Percentiles rank a stretch among this genome's conserved stretches.
Conservation (phyloP, 495 filamentous ascomycete genomes). For the Hypoxylon fuscum region DNA sequence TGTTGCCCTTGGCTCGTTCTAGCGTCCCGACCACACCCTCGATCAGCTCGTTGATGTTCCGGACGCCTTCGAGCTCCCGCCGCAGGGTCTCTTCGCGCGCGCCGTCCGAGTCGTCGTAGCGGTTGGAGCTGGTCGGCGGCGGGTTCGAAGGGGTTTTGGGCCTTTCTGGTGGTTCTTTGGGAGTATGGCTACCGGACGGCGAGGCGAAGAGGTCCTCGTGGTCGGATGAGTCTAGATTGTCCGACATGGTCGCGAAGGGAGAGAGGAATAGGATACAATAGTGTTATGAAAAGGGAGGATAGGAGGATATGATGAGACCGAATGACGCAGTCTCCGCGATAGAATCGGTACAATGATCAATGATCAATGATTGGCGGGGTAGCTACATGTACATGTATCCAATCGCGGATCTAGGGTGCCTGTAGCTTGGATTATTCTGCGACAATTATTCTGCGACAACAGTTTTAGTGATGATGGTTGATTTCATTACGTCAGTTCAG, state of each 20-base stretch:
- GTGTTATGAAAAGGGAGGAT: not conserved
- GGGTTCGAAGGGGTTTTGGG: conserved; percentile 60
- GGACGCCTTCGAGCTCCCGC: conserved; percentile 81
- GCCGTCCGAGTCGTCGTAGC: conserved; percentile 70
- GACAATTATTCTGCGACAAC: conserved; percentile 12
- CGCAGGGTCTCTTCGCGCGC: conserved; percentile 76
- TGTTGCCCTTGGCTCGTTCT: conserved; percentile 84
- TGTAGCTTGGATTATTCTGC: conserved; percentile 4
- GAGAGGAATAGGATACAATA: not conserved
- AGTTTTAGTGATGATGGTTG: conserved; percentile 1
- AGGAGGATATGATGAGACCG: too few species aligned
- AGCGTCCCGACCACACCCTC: conserved; percentile 83
- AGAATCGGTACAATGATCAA: too few species aligned
- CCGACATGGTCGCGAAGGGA: conserved; percentile 35
- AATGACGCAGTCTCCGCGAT: conserved; percentile 2
- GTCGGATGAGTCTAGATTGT: conserved; percentile 68
- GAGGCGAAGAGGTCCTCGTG: conserved; percentile 78
- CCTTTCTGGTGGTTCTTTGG: conserved; percentile 33
- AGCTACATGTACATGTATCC: conserved; percentile 2
- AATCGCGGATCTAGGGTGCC: not conserved
- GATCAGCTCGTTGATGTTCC: conserved; percentile 85
- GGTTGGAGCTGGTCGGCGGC: conserved; percentile 50
- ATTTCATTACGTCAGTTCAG: conserved; percentile 16
- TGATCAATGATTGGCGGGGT: conserved; percentile 29
- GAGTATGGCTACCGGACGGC: conserved; percentile 59